Conservation (phyloP, 345 rosid species). For the Punica granatum region DNA sequence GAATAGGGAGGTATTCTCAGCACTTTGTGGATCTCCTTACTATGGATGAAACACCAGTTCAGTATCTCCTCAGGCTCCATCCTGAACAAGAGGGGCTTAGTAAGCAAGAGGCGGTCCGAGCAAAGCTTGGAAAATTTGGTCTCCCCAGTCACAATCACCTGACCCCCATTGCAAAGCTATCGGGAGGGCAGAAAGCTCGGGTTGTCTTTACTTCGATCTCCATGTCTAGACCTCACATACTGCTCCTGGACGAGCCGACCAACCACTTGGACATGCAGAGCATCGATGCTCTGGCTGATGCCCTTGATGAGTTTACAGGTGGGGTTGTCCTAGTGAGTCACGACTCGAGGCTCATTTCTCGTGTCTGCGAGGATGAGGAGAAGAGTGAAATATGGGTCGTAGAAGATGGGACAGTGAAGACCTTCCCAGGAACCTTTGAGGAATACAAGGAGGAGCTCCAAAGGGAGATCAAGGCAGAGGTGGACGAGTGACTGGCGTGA, state of each 20-base stretch:
- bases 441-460: constrained; percentile 85
- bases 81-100: constrained; percentile 95
- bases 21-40: constrained; percentile 88
- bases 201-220: constrained; percentile 93
- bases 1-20: constrained; percentile 93
- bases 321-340: constrained; percentile 94
- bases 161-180: constrained; percentile 75
- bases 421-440: constrained; percentile 59
- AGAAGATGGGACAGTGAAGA: constrained; percentile 63
- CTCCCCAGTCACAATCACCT: constrained; percentile 88
- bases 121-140: constrained; percentile 92
- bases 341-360: constrained; percentile 82
- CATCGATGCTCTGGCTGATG: constrained; percentile 90
- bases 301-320: constrained; percentile 80
- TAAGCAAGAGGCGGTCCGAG: constrained; percentile 94
- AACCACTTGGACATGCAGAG: constrained; percentile 98
- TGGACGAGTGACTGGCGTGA: constrained; percentile 27
- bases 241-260: constrained; percentile 87
- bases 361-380: constrained; percentile 86
- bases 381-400: constrained; percentile 88
- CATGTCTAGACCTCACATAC: constrained; percentile 86
- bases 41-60: constrained; percentile 90
- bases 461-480: constrained; percentile 67
- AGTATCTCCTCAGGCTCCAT: constrained; percentile 89
- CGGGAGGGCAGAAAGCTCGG: constrained; percentile 90